These are phyloP conservation scores for Apiospora aurea DNA, from an alignment of 2,329 filamentous ascomycete genomes.

Conservation along the genomic window DNA sequence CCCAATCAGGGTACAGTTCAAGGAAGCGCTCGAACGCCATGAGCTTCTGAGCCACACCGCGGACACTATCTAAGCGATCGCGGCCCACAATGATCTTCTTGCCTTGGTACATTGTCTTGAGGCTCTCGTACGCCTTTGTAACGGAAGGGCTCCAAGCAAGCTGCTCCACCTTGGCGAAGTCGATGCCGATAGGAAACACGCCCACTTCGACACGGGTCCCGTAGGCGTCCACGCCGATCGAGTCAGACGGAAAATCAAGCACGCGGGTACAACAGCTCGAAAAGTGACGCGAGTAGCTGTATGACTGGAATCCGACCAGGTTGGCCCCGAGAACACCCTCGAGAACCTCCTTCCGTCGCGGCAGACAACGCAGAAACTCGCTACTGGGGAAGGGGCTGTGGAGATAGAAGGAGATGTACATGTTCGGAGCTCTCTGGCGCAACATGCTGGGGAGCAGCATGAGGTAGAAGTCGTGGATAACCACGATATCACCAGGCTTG, in stretches of 20 bases:
- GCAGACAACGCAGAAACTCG: slow-evolving; percentile 90
- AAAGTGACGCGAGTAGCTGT: slow-evolving; percentile 94
- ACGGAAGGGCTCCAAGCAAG: slow-evolving; percentile 75
- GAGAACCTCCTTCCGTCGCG: slow-evolving; percentile 86
- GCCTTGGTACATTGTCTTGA: slow-evolving; percentile 80
- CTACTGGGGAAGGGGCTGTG: slow-evolving; percentile 96
- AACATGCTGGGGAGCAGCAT: slow-evolving; percentile 89
- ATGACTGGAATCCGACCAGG: slow-evolving; percentile 93
- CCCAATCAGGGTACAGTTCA: slow-evolving; percentile 89
- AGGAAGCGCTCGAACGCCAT: slow-evolving; percentile 94
- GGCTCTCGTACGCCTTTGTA: slow-evolving; percentile 74
- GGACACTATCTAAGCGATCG: slow-evolving; percentile 90
- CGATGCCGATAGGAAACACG: slow-evolving; percentile 94
- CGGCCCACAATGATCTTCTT: slow-evolving; percentile 96
- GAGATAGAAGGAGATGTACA: slow-evolving; percentile 94
- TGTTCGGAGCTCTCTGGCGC: slow-evolving; percentile 83
- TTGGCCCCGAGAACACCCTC: slow-evolving; percentile 91
- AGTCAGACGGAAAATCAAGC: slow-evolving; percentile 87
- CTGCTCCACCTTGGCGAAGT: slow-evolving; percentile 79
- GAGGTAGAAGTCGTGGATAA: slow-evolving; percentile 94
- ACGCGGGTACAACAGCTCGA: slow-evolving; percentile 92
- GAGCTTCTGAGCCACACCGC: slow-evolving; percentile 94
- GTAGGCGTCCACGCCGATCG: slow-evolving; percentile 85
- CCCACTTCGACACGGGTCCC: slow-evolving; percentile 89
- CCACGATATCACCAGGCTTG: slow-evolving; percentile 89